Conservation (phyloP, 352 stramenopile genomes). For the Globisporangium radiosum region DNA sequence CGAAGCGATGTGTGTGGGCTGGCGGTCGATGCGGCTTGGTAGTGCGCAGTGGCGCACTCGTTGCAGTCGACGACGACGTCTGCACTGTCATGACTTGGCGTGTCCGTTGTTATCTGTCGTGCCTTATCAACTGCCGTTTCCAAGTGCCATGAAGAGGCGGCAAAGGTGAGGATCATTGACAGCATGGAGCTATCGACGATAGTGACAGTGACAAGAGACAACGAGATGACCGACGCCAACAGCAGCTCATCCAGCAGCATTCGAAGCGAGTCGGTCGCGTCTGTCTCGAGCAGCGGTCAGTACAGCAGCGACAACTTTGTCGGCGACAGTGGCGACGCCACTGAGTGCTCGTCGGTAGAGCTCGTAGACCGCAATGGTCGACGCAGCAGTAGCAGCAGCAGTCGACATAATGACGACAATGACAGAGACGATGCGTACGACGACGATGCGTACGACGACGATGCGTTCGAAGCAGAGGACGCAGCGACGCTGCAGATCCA, state of each 20-base stretch:
- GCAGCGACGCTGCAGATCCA: too few species aligned
- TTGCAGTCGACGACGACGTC: neutral
- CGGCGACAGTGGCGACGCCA: conserved; percentile 1
- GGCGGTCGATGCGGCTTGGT: conserved; percentile 2
- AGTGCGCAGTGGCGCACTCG: neutral
- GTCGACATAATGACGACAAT: too few species aligned
- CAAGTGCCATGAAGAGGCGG: too few species aligned
- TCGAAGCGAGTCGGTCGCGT: neutral
- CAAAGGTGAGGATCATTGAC: too few species aligned
- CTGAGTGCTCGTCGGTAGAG: neutral
- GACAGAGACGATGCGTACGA: neutral
- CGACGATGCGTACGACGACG: conserved; percentile 6
- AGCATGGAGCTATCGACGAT: too few species aligned
- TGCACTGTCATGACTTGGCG: neutral
- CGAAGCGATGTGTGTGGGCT: neutral
- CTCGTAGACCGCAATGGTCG: too few species aligned
- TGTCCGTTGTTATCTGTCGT: neutral
- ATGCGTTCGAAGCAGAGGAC: conserved; percentile 11
- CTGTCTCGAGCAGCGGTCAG: neutral
- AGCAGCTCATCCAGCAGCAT: neutral
- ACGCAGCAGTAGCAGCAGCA: too few species aligned
- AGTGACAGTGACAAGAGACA: too few species aligned
- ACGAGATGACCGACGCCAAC: too few species aligned
- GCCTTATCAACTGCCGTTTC: too few species aligned
- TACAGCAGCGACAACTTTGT: conserved; percentile 13